phyloP scores from a whole-genome alignment of 192 early-diverging fungal genomes.

The Rhizoclosmatium sp. region DNA sequence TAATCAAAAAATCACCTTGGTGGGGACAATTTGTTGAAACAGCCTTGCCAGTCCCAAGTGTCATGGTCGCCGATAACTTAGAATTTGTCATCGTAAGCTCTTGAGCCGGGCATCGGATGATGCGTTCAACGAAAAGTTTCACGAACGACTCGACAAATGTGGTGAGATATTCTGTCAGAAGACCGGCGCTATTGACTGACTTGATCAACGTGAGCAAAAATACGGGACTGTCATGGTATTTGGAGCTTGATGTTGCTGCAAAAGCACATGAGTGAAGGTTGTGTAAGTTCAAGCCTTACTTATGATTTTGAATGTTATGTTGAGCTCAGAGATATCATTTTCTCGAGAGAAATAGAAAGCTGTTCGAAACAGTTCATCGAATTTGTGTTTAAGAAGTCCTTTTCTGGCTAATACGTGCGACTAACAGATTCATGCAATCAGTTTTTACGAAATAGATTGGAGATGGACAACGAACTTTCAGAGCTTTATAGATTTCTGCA shows the following conservation, averaged over 20 bases:
- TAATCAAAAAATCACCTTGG: background rate
- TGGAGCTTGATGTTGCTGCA: background rate
- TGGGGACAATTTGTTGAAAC: background rate
- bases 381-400: slow-evolving; percentile 29
- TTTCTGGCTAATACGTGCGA: slow-evolving; percentile 16
- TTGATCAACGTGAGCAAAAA: slow-evolving; percentile 20
- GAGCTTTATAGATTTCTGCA: slow-evolving; percentile 27
- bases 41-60: slow-evolving; percentile 4
- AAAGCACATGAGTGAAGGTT: background rate
- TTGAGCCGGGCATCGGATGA: slow-evolving; percentile 3
- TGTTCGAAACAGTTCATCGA: slow-evolving; percentile 30
- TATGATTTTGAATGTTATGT: slow-evolving; percentile 22
- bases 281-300: background rate
- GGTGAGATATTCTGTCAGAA: slow-evolving; percentile 23
- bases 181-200: slow-evolving; percentile 26
- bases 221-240: slow-evolving; percentile 29
- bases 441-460: background rate
- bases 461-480: slow-evolving; percentile 4
- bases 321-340: slow-evolving; percentile 30
- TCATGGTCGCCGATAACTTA: slow-evolving; percentile 16
- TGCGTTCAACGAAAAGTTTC: slow-evolving; percentile 2
- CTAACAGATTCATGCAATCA: background rate
- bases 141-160: slow-evolving; percentile 18
- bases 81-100: slow-evolving; percentile 14
- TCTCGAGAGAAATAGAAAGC: slow-evolving; percentile 28